phyloP scores from a whole-genome alignment of 768 basidiomycete genomes.

The Tephrocybe sp. region DNA sequence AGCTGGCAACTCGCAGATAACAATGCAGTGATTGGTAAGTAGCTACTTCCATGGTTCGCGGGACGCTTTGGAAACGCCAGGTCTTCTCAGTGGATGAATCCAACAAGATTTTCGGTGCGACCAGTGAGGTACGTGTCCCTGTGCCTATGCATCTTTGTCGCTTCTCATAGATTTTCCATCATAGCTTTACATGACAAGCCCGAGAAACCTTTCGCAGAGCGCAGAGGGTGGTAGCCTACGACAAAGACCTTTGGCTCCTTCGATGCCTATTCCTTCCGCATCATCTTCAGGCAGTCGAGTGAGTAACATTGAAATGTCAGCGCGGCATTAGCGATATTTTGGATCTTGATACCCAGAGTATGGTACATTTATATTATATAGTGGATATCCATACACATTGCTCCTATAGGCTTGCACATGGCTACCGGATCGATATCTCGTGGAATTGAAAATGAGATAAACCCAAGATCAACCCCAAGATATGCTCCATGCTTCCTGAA shows the following conservation, averaged over 20 bases:
- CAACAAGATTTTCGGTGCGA: slow-evolving; percentile 47
- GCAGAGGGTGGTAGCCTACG: slow-evolving; percentile 6
- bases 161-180: slow-evolving; percentile 1
- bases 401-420: too few species aligned
- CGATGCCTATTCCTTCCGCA: slow-evolving; percentile 16
- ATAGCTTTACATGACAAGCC: slow-evolving; percentile 21
- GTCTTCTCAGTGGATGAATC: slow-evolving; percentile 31
- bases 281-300: slow-evolving; percentile 14
- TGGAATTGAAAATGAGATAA: too few species aligned
- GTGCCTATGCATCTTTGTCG: slow-evolving; percentile 6
- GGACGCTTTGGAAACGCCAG: background rate
- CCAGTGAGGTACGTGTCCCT: slow-evolving; percentile 26
- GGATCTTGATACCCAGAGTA: too few species aligned
- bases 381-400: too few species aligned
- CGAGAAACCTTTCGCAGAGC: slow-evolving; percentile 8
- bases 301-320: slow-evolving; percentile 35
- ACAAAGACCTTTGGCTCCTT: slow-evolving; percentile 4
- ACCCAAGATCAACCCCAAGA: too few species aligned
- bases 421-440: too few species aligned
- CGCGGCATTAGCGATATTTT: slow-evolving; percentile 27
- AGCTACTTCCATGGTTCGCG: slow-evolving; percentile 2
- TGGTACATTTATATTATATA: too few species aligned
- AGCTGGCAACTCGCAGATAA: slow-evolving; percentile 55
- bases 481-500: too few species aligned
- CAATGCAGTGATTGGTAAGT: slow-evolving; percentile 50